These are phyloP conservation scores for Benincasa hispida DNA, from an alignment of 306 rosid species.

Conservation along the genomic window DNA sequence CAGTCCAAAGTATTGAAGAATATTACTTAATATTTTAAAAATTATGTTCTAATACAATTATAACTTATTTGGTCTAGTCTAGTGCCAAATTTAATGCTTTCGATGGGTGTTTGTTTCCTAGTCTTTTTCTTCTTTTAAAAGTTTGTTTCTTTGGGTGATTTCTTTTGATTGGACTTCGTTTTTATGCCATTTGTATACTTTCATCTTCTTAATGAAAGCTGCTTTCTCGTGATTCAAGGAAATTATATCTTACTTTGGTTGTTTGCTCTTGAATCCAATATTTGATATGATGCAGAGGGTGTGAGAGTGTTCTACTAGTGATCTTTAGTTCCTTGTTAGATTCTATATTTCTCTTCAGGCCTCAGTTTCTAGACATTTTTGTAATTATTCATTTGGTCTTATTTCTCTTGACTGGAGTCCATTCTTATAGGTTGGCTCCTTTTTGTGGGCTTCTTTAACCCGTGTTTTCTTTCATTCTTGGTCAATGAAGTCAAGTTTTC, in stretches of 20 bases:
- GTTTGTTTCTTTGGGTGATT: neutral
- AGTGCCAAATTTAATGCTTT: neutral
- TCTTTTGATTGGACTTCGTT: neutral
- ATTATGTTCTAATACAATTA: neutral
- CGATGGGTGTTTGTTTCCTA: neutral
- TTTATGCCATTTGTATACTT: neutral
- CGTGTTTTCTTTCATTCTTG: no score
- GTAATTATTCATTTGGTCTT: no score
- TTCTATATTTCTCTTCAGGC: no score
- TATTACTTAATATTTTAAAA: neutral
- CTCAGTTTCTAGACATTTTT: no score
- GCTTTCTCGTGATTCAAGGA: neutral
- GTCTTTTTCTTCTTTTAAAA: neutral
- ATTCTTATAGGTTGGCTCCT: no score
- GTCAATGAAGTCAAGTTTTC: no score
- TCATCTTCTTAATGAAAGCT: neutral
- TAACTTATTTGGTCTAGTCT: neutral
- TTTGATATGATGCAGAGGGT: neutral
- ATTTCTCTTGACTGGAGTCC: no score
- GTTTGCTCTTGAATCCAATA: neutral
- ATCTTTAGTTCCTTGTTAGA: no score
- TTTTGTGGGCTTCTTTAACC: no score
- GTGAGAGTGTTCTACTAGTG: no score
- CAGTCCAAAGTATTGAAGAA: neutral
- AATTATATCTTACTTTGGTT: neutral